Evolutionary conservation across 441 rosid genomes (phyloP), one percentile per base, ranked within the genome.

Genomic region (Populus hybrid): DNA sequence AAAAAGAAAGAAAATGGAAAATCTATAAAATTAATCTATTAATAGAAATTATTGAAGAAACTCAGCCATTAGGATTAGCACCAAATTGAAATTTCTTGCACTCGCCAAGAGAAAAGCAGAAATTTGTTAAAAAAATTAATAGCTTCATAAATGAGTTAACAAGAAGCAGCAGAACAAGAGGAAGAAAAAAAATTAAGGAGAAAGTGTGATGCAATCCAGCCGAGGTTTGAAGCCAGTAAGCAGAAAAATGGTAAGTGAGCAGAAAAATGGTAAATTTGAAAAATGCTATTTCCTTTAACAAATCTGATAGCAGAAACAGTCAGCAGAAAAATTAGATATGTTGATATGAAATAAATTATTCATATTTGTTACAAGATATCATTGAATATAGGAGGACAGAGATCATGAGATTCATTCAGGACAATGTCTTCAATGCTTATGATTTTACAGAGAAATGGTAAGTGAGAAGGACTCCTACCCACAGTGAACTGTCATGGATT

Each of bases 401-500:
- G 38, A 59, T 59, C 28, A 77, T 24, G 23, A 72, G 38, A 0
- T 16, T 73, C n/a, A 46, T 36, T 57, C 23, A 71, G 53, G 35
- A 74, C 40, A 59, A n/a, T 24, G 28, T 57, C 35, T 26, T 75
- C 61, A 66, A 16, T 28, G 23, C 23, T 23, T 24, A 6, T 34
- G 74, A 28, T n/a, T 21, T 57, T 42, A 67, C 26, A 19, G 30
- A 19, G 32, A 72, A 6, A 69, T 70, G 67, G 64, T 32, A 69
- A 12, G 21, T 21, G 50, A 77, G 79, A 72, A 36, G 9, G 69
- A 75, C 80, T 82, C 89, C 80, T 82, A 88, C 98, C 98, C 97
- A 77, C 98, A 94, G 78, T 92, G 93, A 85, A 94, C 87, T 42
- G 72, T 83, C 98, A 94, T 94, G 28, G 92, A 89, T 83, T 91